These are phyloP conservation scores for Globisporangium paroecandrum DNA, from an alignment of 352 stramenopile genomes.

Conservation along the genomic window DNA sequence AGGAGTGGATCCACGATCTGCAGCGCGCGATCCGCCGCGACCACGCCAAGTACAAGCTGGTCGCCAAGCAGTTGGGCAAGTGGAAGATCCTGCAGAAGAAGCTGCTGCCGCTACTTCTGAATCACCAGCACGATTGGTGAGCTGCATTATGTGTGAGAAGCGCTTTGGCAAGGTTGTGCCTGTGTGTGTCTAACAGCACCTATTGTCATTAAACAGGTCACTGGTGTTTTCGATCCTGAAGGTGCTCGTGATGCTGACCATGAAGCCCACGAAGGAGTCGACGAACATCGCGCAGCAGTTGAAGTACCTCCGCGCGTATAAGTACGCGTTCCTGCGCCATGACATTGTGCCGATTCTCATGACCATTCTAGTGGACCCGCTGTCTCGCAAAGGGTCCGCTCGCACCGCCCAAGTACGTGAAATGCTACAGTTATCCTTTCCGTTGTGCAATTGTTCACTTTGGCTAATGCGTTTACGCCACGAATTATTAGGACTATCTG, in stretches of 20 bases:
- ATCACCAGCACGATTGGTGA: conserved; percentile 83
- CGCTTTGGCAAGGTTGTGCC: background rate
- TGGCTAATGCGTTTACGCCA: background rate
- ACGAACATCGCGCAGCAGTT: conserved; percentile 79
- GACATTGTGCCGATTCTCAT: conserved; percentile 80
- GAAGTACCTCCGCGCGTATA: conserved; percentile 81
- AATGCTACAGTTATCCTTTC: background rate
- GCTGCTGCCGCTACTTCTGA: conserved; percentile 77
- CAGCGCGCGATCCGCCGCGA: conserved; percentile 79
- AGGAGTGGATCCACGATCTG: conserved; percentile 83
- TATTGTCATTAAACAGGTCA: conserved; percentile 21
- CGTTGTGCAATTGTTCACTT: background rate
- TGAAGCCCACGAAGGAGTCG: conserved; percentile 76
- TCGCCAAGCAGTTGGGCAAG: conserved; percentile 80
- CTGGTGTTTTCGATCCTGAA: conserved; percentile 89
- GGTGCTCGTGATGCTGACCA: conserved; percentile 89
- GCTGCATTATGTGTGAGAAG: background rate
- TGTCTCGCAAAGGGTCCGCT: conserved; percentile 56
- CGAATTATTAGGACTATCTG: conserved; percentile 52
- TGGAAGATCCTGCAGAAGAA: conserved; percentile 89
- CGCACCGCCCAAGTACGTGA: conserved; percentile 41
- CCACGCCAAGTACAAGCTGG: conserved; percentile 77
- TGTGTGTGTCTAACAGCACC: background rate
- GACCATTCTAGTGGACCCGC: conserved; percentile 78
- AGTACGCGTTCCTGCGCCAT: conserved; percentile 76